phyloP scores from a whole-genome alignment of 192 early-diverging fungal species.

The Lobosporangium transversale region DNA sequence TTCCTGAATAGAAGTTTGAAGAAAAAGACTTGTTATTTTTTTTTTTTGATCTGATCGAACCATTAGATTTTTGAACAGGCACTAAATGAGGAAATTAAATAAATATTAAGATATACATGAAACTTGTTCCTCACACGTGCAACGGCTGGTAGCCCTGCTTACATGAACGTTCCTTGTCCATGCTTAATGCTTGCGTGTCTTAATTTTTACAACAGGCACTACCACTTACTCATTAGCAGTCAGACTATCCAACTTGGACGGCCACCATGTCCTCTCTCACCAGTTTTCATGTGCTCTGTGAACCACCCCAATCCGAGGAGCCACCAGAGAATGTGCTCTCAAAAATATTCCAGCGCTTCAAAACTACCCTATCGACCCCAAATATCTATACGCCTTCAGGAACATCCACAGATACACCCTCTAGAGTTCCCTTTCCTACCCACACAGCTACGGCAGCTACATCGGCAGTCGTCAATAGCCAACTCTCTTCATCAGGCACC shows the following conservation, averaged over 20 bases:
- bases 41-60: too few species aligned
- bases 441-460: neutral
- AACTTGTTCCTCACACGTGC: too few species aligned
- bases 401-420: neutral
- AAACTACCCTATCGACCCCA: slow-evolving; percentile 51
- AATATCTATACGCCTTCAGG: neutral
- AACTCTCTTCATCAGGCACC: too few species aligned
- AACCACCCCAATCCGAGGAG: slow-evolving; percentile 38
- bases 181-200: too few species aligned
- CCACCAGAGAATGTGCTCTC: slow-evolving; percentile 61
- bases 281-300: slow-evolving; percentile 44
- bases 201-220: neutral
- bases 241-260: neutral
- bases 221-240: neutral
- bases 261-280: slow-evolving; percentile 33
- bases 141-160: too few species aligned
- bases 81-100: too few species aligned
- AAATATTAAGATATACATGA: too few species aligned
- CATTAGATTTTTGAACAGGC: too few species aligned
- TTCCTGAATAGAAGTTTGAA: too few species aligned
- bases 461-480: too few species aligned
- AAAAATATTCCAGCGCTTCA: slow-evolving; percentile 66
- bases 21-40: too few species aligned
- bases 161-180: too few species aligned
- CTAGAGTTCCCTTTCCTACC: neutral